Evolutionary conservation across 208 protist species (phyloP), one percentile per base, ranked within the genome.

Genomic region (Tritrichomonas foetus): DNA sequence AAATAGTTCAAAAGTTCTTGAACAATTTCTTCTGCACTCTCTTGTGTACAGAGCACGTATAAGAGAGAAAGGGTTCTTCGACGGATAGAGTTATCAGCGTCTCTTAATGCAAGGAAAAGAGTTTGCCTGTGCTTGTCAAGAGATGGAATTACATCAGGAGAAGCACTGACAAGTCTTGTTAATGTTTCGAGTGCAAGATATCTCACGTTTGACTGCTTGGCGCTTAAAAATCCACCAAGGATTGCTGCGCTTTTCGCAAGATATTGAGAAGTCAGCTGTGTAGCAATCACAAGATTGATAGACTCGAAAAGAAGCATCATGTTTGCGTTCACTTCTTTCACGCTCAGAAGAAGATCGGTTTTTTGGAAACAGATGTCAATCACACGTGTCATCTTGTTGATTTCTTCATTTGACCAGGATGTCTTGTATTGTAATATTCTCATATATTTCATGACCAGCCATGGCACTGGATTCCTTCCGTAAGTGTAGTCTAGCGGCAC

Each of bases 281-380:
- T 98, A 80, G 97, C 96, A 94, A 98, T 98, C 75, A 97, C 96
- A 36, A 99, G 94, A 41, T 97, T 98, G 53, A 99, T 97, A 20
- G 98, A 97, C 96, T 99, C 99, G 93, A 98, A 98, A 25, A 99
- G 95, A 0, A 99, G 97, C 30, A 97, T 97, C 93, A 99, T 98
- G 94, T 98, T 97, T 3, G 98, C 97, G 95, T 99, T 99, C 50
- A 98, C 98, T 94, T 98, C 97, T 95, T 98, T 99, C 36, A 97
- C 96, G 75, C 93, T 94, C 92, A 95, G 95, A 0, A 69, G 66
- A 66, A 94, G 72, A 44, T 94, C 82, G 13, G 94, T 94, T 64
- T 93, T 93, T 41, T 69, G 55, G 27, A 74, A 41, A 33, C 50
- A 72, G 50, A 36, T 93, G 16, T 93, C 89, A 64, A 93, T 16